phyloP scores from a whole-genome alignment of 495 filamentous ascomycete species.

The Pyrenopolyporus hunteri region DNA sequence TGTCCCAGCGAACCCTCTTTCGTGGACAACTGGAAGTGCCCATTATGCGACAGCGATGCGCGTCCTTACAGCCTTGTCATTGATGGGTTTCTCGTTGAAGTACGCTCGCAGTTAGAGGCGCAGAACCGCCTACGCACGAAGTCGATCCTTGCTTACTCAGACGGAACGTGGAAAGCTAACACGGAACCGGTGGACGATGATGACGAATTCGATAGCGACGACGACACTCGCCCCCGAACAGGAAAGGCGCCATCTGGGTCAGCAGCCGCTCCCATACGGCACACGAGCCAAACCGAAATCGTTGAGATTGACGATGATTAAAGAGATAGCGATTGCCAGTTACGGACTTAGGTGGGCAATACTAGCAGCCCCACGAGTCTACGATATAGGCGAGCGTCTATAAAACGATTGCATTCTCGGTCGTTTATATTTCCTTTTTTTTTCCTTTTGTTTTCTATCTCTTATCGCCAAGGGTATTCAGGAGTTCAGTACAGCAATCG shows the following conservation, averaged over 20 bases:
- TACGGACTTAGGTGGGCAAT: neutral
- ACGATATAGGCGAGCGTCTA: too few species aligned
- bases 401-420: too few species aligned
- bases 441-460: conserved; percentile 5
- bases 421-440: neutral
- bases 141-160: conserved; percentile 60
- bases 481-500: conserved; percentile 15
- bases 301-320: conserved; percentile 41
- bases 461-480: too few species aligned
- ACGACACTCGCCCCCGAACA: neutral
- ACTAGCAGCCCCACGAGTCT: too few species aligned
- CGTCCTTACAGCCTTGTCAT: conserved; percentile 70
- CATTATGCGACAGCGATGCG: conserved; percentile 76
- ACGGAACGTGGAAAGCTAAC: conserved; percentile 64
- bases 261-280: too few species aligned
- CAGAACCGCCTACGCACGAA: conserved; percentile 55
- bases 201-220: conserved; percentile 30
- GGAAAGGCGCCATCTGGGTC: too few species aligned
- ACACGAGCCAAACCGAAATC: too few species aligned
- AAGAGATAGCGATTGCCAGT: neutral
- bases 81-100: conserved; percentile 71
- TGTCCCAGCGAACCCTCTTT: conserved; percentile 57
- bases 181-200: conserved; percentile 41
- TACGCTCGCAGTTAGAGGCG: conserved; percentile 57
- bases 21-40: conserved; percentile 82